Base-by-base conservation (phyloP, 805 yeast species). In the Komagataella phaffii region DNA sequence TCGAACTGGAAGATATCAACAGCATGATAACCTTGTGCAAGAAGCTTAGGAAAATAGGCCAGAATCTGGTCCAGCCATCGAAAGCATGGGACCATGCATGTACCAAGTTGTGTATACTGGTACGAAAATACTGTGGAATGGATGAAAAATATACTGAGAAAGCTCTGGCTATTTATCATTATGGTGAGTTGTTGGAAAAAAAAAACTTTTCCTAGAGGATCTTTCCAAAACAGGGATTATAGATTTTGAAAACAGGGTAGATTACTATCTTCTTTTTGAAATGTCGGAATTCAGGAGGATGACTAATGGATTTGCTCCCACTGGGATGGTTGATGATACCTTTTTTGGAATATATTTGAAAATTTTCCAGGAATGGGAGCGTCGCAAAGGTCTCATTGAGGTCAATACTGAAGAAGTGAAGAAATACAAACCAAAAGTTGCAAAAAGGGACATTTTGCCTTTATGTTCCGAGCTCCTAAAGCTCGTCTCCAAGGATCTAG, bases 301-400 rank as follows among this genome's bases (percentile, higher is more conserved):
- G 66, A 87, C 88, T 54, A 85, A 83, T 61, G 95, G 95, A 0
- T 83, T 82, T 62, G 91, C 89, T 0, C 80, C 93, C 2, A 85
- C 93, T 0, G 79, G 88, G 0, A 64, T 76, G 44, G 76, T 85
- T 51, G 96, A 87, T 63, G 93, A 87, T 55, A 76, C 87, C 0
- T 78, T 78, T 54, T 80, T 81, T 43, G 75, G 83, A 6, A 61
- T 84, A 0, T 88, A 73, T 58, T 64, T 87, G 59, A 70, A 69
- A 51, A 60, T 84, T 7, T 83, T 64, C 47, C 48, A 55, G 7
- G 58, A 61, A 6, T 66, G 18, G 46, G 43, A 46, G 12, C 6
- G 19, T n/a, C 36, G 5, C 45, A 45, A 7, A 23, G 10, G 54
- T 54, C 17, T 47, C 12, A 14, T 21, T 54, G 45, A 44, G 44